phyloP scores from a whole-genome alignment of 1,284 basidiomycete genomes.

The Butyriboletus regius region DNA sequence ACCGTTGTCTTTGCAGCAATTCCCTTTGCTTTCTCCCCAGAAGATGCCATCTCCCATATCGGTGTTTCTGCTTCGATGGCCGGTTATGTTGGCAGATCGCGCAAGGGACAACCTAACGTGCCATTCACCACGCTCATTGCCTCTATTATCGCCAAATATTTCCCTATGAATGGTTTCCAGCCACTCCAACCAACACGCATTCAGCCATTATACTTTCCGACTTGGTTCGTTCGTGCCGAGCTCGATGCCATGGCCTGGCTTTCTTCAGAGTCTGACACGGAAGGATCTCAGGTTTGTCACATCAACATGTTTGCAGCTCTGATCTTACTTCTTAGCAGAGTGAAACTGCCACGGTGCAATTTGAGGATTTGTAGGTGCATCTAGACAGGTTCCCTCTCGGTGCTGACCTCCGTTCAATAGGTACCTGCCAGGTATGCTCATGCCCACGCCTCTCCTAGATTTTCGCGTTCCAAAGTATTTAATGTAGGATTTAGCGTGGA shows the following conservation, averaged over 20 bases:
- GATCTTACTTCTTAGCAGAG: slow-evolving; percentile 14
- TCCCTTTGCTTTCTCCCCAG: slow-evolving; percentile 34
- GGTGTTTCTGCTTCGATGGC: slow-evolving; percentile 17
- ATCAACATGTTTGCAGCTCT: background rate
- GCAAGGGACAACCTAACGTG: slow-evolving; percentile 13
- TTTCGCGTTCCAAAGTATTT: background rate
- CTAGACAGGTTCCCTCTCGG: background rate
- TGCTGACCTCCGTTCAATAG: slow-evolving; percentile 15
- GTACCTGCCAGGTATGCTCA: slow-evolving; percentile 26
- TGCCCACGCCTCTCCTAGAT: background rate
- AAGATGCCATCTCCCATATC: slow-evolving; percentile 31
- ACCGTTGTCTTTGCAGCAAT: slow-evolving; percentile 29
- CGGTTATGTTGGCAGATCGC: slow-evolving; percentile 14
- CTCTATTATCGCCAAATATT: slow-evolving; percentile 26
- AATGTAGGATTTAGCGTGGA: slow-evolving; percentile 24
- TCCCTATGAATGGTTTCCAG: slow-evolving; percentile 25
- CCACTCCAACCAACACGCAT: slow-evolving; percentile 30
- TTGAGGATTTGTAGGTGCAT: slow-evolving; percentile 25
- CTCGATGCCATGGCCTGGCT: slow-evolving; percentile 35
- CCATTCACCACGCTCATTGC: slow-evolving; percentile 10
- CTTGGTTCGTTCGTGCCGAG: slow-evolving; percentile 54
- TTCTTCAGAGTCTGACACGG: slow-evolving; percentile 18
- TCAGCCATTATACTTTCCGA: slow-evolving; percentile 52
- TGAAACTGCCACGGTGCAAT: slow-evolving; percentile 18
- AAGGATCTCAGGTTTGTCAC: slow-evolving; percentile 22